Evolutionary conservation across 768 basidiomycete genomes (phyloP), one percentile per base, ranked within the genome.

Genomic region (Kwoniella dejecticola): DNA sequence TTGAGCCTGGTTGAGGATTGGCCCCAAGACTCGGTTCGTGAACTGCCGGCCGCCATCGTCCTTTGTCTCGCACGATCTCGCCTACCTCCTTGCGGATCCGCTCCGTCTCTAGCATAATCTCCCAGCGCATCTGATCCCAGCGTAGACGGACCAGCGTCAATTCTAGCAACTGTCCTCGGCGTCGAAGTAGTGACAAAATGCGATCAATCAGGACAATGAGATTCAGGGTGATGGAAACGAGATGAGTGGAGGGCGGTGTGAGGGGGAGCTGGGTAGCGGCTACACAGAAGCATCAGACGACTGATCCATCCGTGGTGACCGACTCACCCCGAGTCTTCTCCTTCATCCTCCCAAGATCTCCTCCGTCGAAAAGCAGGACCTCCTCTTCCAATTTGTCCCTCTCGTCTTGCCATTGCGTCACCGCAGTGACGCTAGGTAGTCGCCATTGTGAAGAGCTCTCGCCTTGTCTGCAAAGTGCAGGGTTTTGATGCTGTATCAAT

Each of bases 311-410:
- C n/a, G n/a, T n/a, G 36, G 48, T 65, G 33, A 66, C 65, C 53
- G 2, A 19, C 31, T 8, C 24, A 75, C 74, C 71, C 56, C 71
- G 48, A 3, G 71, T 72, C 55, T 67, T 75, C 42, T 55, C 63
- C 58, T 72, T 75, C 52, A 75, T 75, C 4, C 71, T 52, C 2
- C 55, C 71, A 5, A 75, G 64, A 44, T 75, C 74, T 7, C 74
- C 74, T 21, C 69, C 71, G 41, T 75, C 74, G 56, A 75, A 75
- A 1, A 52, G 60, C 26, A 72, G 30, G 2, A 75, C 68, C 33
- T 75, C 71, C 23, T 70, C 71, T 42, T 75, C 74, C 7, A 72
- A 49, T 12, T 31, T 50, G 29, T 70, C 65, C 41, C 74, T 38
- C 19, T 75, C 69, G 4, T 40, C 19, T 57, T 72, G 71, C 68